phyloP scores from a whole-genome alignment of 208 protist species.

The Wallacemonas sp. region DNA sequence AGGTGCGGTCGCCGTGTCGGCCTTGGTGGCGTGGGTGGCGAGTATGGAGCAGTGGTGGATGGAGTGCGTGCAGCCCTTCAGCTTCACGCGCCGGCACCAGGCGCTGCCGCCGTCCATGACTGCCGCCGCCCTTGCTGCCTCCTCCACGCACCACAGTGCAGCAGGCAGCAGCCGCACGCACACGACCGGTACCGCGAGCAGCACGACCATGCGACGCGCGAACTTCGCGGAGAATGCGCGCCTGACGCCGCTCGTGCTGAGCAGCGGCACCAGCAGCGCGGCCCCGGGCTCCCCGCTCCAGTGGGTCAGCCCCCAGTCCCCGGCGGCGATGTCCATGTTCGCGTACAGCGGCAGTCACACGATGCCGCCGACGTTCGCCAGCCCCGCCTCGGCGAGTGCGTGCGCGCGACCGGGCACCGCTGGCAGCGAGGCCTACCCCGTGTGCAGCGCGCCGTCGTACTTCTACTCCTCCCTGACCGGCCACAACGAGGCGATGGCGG shows the following conservation, averaged over 20 bases:
- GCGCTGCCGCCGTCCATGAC: conserved; percentile 18
- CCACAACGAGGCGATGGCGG: neutral
- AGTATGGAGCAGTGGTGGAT: conserved; percentile 37
- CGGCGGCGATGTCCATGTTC: neutral
- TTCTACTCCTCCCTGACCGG: too few relatives aligned
- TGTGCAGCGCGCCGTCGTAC: neutral
- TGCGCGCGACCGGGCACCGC: too few relatives aligned
- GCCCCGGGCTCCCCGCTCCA: neutral
- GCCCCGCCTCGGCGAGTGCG: too few relatives aligned
- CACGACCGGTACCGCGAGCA: neutral
- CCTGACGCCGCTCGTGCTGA: conserved; percentile 1
- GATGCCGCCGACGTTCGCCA: neutral
- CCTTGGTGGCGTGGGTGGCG: conserved; percentile 28
- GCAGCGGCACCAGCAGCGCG: conserved; percentile 3
- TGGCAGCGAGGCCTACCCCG: neutral
- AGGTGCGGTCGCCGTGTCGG: neutral
- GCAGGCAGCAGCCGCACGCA: neutral
- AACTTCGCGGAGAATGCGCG: neutral
- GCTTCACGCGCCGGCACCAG: conserved; percentile 27
- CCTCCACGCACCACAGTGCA: neutral
- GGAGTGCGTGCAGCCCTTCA: conserved; percentile 33
- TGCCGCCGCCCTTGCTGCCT: conserved; percentile 2
- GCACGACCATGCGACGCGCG: neutral
- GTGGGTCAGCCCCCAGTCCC: neutral
- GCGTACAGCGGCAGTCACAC: conserved; percentile 1